A percentile compares a stretch with the other conserved stretches of the same genome.
These are phyloP conservation scores for Litchi chinensis DNA, from an alignment of 345 rosid species.

Conservation along the genomic window DNA sequence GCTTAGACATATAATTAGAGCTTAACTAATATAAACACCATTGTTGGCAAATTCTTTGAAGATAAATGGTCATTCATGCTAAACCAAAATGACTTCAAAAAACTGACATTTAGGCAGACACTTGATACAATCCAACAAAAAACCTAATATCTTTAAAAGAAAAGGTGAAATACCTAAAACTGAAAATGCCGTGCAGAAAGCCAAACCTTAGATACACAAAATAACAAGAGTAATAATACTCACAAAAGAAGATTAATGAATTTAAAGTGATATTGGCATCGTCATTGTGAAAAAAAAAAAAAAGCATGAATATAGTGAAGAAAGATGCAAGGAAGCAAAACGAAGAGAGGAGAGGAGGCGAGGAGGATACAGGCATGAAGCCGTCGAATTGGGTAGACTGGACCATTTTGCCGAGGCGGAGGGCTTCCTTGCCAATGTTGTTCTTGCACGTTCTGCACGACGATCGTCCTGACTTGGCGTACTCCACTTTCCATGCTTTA, in stretches of 20 bases:
- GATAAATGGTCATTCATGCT: no score
- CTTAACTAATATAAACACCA: background rate
- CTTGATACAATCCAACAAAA: background rate
- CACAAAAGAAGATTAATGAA: no score
- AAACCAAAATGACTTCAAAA: background rate
- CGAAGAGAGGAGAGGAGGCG: background rate
- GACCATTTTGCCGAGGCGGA: conserved; percentile 91
- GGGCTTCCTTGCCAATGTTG: conserved; percentile 60
- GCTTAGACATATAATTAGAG: background rate
- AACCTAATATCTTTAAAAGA: background rate
- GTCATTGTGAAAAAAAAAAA: background rate
- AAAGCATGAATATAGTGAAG: no score
- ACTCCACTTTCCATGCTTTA: conserved; percentile 94
- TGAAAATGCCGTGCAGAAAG: background rate
- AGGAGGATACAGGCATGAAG: conserved; percentile 71
- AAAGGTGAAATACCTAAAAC: background rate
- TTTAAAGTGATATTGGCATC: background rate
- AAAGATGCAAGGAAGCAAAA: no score
- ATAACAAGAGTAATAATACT: no score
- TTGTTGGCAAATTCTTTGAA: background rate
- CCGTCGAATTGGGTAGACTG: conserved; percentile 88
- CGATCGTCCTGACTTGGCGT: conserved; percentile 88
- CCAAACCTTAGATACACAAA: background rate
- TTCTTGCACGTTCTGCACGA: conserved; percentile 84
- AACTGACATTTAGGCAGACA: background rate